These are phyloP conservation scores for Ceratopteris richardii DNA, from an alignment of 75 land plant genomes.

Conservation along the genomic window DNA sequence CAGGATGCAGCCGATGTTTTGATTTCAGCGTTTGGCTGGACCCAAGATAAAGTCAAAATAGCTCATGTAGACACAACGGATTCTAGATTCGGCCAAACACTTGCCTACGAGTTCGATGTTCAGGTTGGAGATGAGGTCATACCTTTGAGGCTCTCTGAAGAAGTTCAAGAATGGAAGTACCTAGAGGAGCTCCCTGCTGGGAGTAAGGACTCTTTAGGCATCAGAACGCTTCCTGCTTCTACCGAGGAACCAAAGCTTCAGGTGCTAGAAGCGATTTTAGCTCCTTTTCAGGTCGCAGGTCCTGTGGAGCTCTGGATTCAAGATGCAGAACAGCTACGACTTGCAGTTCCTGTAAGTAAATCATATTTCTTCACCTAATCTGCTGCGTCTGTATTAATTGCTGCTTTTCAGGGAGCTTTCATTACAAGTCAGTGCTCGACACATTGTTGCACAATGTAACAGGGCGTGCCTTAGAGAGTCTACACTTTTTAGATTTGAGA, in stretches of 20 bases:
- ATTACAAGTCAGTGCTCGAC: background rate
- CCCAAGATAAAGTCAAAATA: slow-evolving; percentile 51
- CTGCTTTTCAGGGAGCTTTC: background rate
- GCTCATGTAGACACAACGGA: slow-evolving; percentile 55
- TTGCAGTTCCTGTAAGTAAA: slow-evolving; percentile 70
- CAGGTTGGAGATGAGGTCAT: slow-evolving; percentile 54
- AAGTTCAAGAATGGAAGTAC: slow-evolving; percentile 66
- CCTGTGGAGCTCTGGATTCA: slow-evolving; percentile 98
- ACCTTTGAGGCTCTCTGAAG: slow-evolving; percentile 79
- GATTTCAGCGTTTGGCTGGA: slow-evolving; percentile 52
- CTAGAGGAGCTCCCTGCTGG: slow-evolving; percentile 32
- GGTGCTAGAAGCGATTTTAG: slow-evolving; percentile 39
- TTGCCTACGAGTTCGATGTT: slow-evolving; percentile 83
- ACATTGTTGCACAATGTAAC: too few relatives aligned
- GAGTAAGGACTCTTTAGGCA: slow-evolving; percentile 15
- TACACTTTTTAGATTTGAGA: too few relatives aligned
- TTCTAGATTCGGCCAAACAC: slow-evolving; percentile 66
- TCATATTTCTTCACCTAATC: background rate
- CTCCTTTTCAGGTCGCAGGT: slow-evolving; percentile 85
- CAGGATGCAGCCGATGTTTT: slow-evolving; percentile 78
- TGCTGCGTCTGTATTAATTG: background rate
- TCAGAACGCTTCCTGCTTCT: slow-evolving; percentile 19
- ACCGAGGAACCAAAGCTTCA: slow-evolving; percentile 11
- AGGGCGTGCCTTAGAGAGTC: background rate
- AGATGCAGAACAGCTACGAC: slow-evolving; percentile 78